These are phyloP conservation scores for Spiromastix sp. DNA, from an alignment of 2,329 filamentous ascomycete species.

Conservation along the genomic window DNA sequence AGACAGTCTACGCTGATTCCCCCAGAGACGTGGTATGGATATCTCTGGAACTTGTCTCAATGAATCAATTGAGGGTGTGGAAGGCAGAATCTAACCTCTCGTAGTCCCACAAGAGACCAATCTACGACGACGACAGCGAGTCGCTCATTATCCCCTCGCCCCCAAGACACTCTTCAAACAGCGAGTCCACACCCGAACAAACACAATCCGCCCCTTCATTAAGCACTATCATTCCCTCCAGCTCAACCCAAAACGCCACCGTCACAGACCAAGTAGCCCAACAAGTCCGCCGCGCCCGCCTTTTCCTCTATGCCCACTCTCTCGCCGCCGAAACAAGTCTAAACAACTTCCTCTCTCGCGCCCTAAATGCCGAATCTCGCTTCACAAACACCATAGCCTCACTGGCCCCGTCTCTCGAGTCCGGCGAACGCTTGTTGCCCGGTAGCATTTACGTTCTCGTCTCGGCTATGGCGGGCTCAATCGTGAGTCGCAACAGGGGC, in stretches of 20 bases:
- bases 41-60: not conserved
- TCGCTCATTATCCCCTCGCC: too few relatives aligned
- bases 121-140: slow-evolving; percentile 13
- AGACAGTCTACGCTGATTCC: slow-evolving; percentile 33
- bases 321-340: slow-evolving; percentile 67
- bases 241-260: slow-evolving; percentile 25
- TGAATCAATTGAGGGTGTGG: not conserved
- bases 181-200: not conserved
- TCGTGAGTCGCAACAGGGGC: slow-evolving; percentile 78
- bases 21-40: slow-evolving; percentile 23
- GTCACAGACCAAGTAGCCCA: slow-evolving; percentile 77
- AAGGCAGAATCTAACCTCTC: slow-evolving; percentile 3
- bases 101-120: slow-evolving; percentile 12
- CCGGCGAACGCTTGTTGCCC: slow-evolving; percentile 80
- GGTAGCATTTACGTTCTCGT: slow-evolving; percentile 88
- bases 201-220: slow-evolving; percentile 3
- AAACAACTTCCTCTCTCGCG: slow-evolving; percentile 69
- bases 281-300: slow-evolving; percentile 68
- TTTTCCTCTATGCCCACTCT: slow-evolving; percentile 69
- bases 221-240: slow-evolving; percentile 5
- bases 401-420: slow-evolving; percentile 74
- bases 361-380: slow-evolving; percentile 75
- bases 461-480: slow-evolving; percentile 87
- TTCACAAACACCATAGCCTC: slow-evolving; percentile 85
- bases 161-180: too few relatives aligned